phyloP scores from a whole-genome alignment of 2,329 filamentous ascomycete genomes.

The Talaromyces sp. region DNA sequence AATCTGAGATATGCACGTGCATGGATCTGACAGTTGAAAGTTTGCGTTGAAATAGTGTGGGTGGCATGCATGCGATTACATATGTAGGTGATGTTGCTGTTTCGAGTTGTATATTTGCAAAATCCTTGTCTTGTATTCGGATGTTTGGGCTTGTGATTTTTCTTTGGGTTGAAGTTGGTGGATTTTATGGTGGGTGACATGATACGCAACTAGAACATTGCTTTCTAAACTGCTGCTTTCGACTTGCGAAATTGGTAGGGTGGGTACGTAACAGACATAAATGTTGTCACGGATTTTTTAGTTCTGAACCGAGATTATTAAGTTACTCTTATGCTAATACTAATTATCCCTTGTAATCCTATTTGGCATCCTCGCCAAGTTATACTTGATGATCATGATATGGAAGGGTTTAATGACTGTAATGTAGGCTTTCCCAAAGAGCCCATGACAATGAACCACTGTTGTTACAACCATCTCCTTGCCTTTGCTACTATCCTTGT shows the following conservation, averaged over 20 bases:
- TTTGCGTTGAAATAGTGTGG: not conserved
- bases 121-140: not conserved
- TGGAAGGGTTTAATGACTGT: not conserved
- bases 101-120: not conserved
- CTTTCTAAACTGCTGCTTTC: too few species aligned
- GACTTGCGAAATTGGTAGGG: too few species aligned
- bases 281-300: too few species aligned
- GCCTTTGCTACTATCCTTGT: not conserved
- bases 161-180: not conserved
- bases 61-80: not conserved
- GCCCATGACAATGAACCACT: not conserved
- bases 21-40: not conserved
- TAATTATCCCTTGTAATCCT: not conserved
- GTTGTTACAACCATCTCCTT: not conserved
- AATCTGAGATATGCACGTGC: too few species aligned
- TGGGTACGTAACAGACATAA: too few species aligned
- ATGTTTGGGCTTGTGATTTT: not conserved
- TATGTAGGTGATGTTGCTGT: too few species aligned
- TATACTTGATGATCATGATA: not conserved
- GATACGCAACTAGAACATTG: too few species aligned
- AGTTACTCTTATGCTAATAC: too few species aligned
- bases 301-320: not conserved
- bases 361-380: not conserved
- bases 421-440: not conserved
- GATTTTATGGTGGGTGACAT: too few species aligned